A percentile compares a stretch with the other conserved stretches of the same genome.
Conservation (phyloP, 805 yeast species). For the Maudiozyma barnettii region DNA sequence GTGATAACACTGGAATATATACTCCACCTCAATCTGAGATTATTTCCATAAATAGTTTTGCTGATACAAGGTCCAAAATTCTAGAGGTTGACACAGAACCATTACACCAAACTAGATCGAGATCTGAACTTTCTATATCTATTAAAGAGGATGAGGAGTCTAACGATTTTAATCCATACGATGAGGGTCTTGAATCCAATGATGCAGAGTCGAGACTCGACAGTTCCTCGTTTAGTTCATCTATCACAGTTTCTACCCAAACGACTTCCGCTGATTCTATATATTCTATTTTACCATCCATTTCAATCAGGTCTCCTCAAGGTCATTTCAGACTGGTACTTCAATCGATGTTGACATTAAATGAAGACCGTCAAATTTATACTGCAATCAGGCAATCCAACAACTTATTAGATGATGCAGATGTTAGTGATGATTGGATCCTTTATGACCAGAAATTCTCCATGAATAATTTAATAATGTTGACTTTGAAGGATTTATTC, state of each 20-base stretch:
- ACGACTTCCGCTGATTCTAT: slow-evolving; percentile 2
- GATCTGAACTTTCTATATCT: background rate
- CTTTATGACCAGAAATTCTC: slow-evolving; percentile 33
- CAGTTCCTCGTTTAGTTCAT: slow-evolving; percentile 3
- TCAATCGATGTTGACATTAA: slow-evolving; percentile 25
- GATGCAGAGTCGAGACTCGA: slow-evolving; percentile 1
- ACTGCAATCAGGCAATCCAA: slow-evolving; percentile 30
- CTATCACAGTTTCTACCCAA: slow-evolving; percentile 1
- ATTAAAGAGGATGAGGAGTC: slow-evolving; percentile 4
- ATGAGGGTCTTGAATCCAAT: background rate
- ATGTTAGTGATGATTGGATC: slow-evolving; percentile 34
- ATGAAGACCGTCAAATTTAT: slow-evolving; percentile 19
- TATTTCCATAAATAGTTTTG: slow-evolving; percentile 19
- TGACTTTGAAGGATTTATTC: slow-evolving; percentile 12
- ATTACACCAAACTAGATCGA: background rate
- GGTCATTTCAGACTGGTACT: slow-evolving; percentile 28
- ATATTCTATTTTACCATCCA: slow-evolving; percentile 25
- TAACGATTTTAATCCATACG: background rate
- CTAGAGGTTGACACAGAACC: slow-evolving; percentile 2
- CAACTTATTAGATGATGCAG: slow-evolving; percentile 22
- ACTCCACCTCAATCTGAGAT: slow-evolving; percentile 18
- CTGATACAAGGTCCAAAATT: slow-evolving; percentile 1
- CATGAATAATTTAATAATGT: slow-evolving; percentile 27
- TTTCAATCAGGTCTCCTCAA: slow-evolving; percentile 22
- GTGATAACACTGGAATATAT: slow-evolving; percentile 1